Percentiles rank a stretch among this genome's conserved stretches.
Conservation (phyloP, 192 early-diverging fungal genomes). For the Oehlia diaphana region DNA sequence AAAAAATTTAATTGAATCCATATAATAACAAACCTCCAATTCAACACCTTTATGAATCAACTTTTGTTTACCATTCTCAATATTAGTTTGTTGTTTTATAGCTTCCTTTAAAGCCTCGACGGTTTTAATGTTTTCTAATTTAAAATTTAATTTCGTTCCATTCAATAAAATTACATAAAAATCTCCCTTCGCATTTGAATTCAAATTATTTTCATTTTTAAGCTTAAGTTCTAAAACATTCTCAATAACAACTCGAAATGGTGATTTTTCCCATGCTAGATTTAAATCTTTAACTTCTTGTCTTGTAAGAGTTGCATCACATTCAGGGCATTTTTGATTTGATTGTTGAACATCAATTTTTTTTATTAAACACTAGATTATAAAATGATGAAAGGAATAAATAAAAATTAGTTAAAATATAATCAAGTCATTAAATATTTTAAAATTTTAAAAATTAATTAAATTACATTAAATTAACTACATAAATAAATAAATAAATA, state of each 20-base stretch:
- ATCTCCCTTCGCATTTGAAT: not conserved
- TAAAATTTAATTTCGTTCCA: conserved; percentile 12
- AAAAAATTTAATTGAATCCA: not conserved
- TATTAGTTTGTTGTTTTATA: not conserved
- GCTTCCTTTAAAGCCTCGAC: not conserved
- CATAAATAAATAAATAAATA: not conserved
- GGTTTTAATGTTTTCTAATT: not conserved
- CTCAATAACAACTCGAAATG: conserved; percentile 11
- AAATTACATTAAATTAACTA: not conserved
- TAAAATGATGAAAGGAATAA: not conserved
- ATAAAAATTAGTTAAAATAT: no score
- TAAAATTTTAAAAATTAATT: not conserved
- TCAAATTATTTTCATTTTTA: not conserved
- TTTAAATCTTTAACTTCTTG: not conserved
- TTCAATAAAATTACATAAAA: conserved; percentile 26
- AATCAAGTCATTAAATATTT: no score
- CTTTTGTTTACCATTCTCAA: conserved; percentile 28
- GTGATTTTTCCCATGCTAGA: conserved; percentile 17
- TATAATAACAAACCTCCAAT: conserved; percentile 18
- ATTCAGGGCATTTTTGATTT: conserved; percentile 19
- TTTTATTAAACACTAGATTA: not conserved
- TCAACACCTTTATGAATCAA: conserved; percentile 22
- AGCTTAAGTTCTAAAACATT: not conserved
- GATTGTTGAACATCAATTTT: not conserved
- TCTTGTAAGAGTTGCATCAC: not conserved